Evolutionary conservation across 805 yeast species (phyloP), one percentile per base, ranked within the genome.

Genomic region (Lachancea lanzarotensis): DNA sequence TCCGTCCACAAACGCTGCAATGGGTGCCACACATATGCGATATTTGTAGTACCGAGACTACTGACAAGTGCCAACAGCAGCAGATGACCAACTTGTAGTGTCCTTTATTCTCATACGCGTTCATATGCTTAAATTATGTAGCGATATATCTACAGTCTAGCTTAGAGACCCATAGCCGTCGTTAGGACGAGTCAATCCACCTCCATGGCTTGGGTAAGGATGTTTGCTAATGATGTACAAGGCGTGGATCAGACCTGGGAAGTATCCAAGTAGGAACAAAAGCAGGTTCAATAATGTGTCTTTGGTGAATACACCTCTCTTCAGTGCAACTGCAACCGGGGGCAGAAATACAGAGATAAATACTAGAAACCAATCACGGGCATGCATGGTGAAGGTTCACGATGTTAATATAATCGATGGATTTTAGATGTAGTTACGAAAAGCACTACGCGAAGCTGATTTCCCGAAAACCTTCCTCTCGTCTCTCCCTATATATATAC

Each of bases 201-300:
- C 50, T 30, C 52, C 50, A 17, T 45, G 47, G 20, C 61, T 61
- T 33, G 60, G 63, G 45, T 62, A 69, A 7, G 86, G 84, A 51
- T 78, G 74, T 38, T 65, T 63, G 46, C 79, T 66, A 45, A 84
- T 81, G 46, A 84, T 75, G 60, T 81, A 84, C 64, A 81, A 72
- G 3, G 84, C 72, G 60, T 84, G 91, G 36, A 83, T 62, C 41
- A 82, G 66, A 2, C 89, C 89, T 0, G 91, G 91, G 46, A 84
- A 63, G 60, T 75, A 79, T 2, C 89, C 86, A 27, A 83, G 63
- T 8, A 80, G 41, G 51, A 81, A 78, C 35, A 84, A 68, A 22
- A 77, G 60, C 34, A 83, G 69, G 59, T 83, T 84, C 49, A 83
- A 75, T 67, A 74, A 67, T 52, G 59, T 51, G 42, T 62, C 67